Evolutionary conservation across 2,329 filamentous ascomycete genomes (phyloP), one percentile per base, ranked within the genome.

Genomic region (Exophiala spinifera): DNA sequence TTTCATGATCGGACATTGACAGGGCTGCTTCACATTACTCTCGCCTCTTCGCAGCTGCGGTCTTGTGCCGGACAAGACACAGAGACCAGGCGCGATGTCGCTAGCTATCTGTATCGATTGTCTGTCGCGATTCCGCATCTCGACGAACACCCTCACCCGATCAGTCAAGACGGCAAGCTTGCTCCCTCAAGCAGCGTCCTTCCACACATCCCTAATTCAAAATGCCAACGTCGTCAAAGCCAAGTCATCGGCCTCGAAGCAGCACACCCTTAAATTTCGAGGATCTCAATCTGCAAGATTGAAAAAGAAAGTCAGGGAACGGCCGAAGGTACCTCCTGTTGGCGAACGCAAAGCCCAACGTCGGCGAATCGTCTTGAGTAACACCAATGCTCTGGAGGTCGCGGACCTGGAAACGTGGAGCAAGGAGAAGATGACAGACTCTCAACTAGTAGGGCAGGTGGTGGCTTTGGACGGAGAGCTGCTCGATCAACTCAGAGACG

Each of bases 291-390:
- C 71, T 13, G 65, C 69, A n/a, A 71, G 71, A 48, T 76, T 77
- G 59, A 78, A 74, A 61, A 75, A 73, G 65, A 75, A 73, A 59
- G 61, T 64, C 33, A 63, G 59, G 11, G 65, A 65, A n/a, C 67
- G 69, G 13, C 71, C 74, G 51, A 82, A 80, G 71, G 78, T 83
- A 14, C 87, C 88, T 17, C 76, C 76, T 11, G 79, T 83, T 2
- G 92, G 91, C 62, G 91, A 96, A 78, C 84, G 91, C 62, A 95
- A 91, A 74, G 88, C 89, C 23, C 78, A 89, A 68, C 85, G 91
- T 62, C 96, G 95, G 77, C 85, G 89, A 63, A 89, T 99, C 66
- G 85, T 95, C 56, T 83, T 99, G 57, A 92, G 87, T 77, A 99
- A 97, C 75, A 88, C 89, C 71, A 97, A 96, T 74, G 94, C 94